Conservation (phyloP, 2,329 filamentous ascomycete genomes). For the Incumbomyces lentus region DNA sequence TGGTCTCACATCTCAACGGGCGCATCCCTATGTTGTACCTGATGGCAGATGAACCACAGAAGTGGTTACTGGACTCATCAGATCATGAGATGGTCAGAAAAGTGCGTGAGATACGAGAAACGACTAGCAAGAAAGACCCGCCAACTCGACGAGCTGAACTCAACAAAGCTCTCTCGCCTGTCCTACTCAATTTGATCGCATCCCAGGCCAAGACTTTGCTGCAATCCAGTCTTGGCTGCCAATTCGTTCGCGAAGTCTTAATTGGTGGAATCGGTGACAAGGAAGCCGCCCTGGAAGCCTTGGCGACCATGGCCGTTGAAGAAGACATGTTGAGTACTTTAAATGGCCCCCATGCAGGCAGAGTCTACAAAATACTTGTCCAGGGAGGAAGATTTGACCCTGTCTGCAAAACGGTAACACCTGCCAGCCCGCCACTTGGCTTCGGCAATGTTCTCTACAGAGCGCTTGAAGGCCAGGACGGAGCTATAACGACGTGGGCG, state of each 20-base stretch:
- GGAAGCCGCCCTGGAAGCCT: slow-evolving; percentile 58
- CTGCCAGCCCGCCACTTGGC: slow-evolving; percentile 63
- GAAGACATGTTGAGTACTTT: slow-evolving; percentile 42
- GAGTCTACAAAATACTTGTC: slow-evolving; percentile 84
- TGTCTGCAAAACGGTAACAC: slow-evolving; percentile 53
- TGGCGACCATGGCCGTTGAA: slow-evolving; percentile 38
- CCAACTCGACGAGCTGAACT: slow-evolving; percentile 66
- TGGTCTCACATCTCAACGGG: slow-evolving; percentile 37
- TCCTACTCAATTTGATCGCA: slow-evolving; percentile 63
- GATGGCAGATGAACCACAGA: slow-evolving; percentile 53
- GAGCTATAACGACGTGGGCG: slow-evolving; percentile 68
- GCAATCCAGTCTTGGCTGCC: slow-evolving; percentile 70
- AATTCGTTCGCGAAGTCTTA: slow-evolving; percentile 73
- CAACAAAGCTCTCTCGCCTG: slow-evolving; percentile 60
- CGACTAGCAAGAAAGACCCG: slow-evolving; percentile 87
- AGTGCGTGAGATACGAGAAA: slow-evolving; percentile 65
- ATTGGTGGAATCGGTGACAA: slow-evolving; percentile 69
- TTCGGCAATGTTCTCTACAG: slow-evolving; percentile 78
- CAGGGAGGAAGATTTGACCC: slow-evolving; percentile 80
- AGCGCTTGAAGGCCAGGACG: slow-evolving; percentile 42
- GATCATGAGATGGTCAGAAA: slow-evolving; percentile 65
- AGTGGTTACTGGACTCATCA: slow-evolving; percentile 51
- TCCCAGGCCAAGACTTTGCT: slow-evolving; percentile 58
- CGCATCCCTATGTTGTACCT: slow-evolving; percentile 67
- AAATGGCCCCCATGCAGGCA: slow-evolving; percentile 56